Conservation (phyloP, 106 monocot species). For the Gastrodia elata region DNA sequence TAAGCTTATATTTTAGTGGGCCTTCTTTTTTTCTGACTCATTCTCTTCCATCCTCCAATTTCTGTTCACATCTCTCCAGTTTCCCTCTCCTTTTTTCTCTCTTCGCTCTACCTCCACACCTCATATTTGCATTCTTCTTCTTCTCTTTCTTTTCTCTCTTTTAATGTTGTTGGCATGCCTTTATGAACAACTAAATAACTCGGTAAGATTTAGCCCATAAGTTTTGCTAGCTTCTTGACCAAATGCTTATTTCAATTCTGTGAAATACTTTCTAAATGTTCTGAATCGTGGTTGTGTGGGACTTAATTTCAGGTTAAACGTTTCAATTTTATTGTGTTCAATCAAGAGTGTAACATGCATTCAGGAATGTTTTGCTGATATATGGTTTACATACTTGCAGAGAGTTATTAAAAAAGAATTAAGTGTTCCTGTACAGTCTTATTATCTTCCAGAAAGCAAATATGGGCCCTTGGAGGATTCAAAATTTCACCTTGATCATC, state of each 20-base stretch:
- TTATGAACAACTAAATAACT: background rate
- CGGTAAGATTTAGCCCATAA: background rate
- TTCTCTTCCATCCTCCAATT: background rate
- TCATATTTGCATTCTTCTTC: background rate
- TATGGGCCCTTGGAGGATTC: slow-evolving; percentile 7
- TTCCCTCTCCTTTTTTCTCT: background rate
- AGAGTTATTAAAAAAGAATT: slow-evolving; percentile 36
- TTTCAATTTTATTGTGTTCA: background rate
- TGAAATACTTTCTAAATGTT: background rate
- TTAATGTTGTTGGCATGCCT: background rate
- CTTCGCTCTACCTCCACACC: background rate
- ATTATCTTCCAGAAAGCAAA: slow-evolving; percentile 52
- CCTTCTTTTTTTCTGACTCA: background rate
- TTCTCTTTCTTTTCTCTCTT: background rate
- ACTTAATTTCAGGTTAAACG: background rate
- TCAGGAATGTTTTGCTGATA: slow-evolving; percentile 3
- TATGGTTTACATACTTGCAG: slow-evolving; percentile 30
- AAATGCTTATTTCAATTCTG: background rate
- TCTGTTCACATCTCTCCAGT: background rate
- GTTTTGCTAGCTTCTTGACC: background rate
- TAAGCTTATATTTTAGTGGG: too few species aligned
- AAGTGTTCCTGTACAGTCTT: slow-evolving; percentile 48
- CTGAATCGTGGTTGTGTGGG: background rate
- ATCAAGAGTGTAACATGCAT: background rate
- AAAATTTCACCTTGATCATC: slow-evolving; percentile 14